Base-by-base conservation (phyloP, 2,329 filamentous ascomycete genomes). In the Trichoderma sp. region DNA sequence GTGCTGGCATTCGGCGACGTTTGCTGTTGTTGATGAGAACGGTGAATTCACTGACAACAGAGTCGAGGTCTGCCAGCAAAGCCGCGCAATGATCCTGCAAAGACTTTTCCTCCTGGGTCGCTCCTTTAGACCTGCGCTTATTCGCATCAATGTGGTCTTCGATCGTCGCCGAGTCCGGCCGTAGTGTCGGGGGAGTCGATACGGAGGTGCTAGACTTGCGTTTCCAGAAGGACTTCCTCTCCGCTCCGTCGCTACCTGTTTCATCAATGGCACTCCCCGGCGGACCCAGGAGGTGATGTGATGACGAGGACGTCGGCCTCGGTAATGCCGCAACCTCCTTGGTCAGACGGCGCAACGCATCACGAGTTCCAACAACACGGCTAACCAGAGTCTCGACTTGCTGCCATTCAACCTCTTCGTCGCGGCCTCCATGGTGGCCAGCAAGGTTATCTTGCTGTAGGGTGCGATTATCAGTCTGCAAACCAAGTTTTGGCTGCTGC, bases 201-300 rank as follows among this genome's bases (percentile, higher is more conserved):
- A 80, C 77, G 22, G 83, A 77, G 2, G 82, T 81, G 73, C 89
- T 94, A 1, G 90, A 83, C 79, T 97, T 97, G 57, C 94, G 89
- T 78, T 93, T 97, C 95, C 95, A 99, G 75, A 99, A 98, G 0
- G 92, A 84, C 68, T 88, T 86, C 76, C 84, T 92, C 64, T 93
- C 89, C 4, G 79, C 73, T 67, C 87, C 82, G 4, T 74, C 73
- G 19, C 48, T 60, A 10, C 56, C n/a, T n/a, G n/a, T 48, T 17
- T 86, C 86, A 25, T 86, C 84, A 3, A 81, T 75, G 3, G 79
- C 73, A 15, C 78, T 77, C 2, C 81, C 79, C 0, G 79, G 78
- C 0, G 81, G 82, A 8, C 83, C 81, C 37, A 85, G 74, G 70
- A 80, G 77, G 17, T 78, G 74, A 2, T 65, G 63, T n/a, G 61